These are phyloP conservation scores for Pseudonectria buxi DNA, from an alignment of 2,329 filamentous ascomycete species.

Conservation along the genomic window DNA sequence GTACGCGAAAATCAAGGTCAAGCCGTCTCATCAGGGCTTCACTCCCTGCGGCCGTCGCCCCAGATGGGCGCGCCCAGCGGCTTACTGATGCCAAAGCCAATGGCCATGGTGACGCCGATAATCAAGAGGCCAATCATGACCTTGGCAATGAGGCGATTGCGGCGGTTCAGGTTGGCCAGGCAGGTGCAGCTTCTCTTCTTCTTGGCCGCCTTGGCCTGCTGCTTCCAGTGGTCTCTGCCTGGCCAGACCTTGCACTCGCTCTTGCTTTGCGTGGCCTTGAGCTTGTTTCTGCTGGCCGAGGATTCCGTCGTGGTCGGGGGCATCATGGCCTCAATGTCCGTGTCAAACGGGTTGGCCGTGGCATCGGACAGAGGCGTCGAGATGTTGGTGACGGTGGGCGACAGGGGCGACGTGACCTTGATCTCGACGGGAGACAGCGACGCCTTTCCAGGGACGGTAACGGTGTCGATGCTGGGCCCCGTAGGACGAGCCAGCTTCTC, in stretches of 20 bases:
- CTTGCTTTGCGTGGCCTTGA: constrained; percentile 28
- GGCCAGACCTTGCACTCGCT: constrained; percentile 54
- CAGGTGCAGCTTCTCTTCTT: constrained; percentile 45
- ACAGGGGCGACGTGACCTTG: constrained; percentile 13
- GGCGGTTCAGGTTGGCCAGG: constrained; percentile 46
- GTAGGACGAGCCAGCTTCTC: constrained; percentile 20
- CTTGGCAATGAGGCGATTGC: constrained; percentile 48
- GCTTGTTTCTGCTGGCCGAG: constrained; percentile 27
- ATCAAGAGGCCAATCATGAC: constrained; percentile 46
- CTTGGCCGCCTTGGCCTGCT: constrained; percentile 51
- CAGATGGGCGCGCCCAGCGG: constrained; percentile 54
- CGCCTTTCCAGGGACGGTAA: constrained; percentile 24
- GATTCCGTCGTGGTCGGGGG: constrained; percentile 21
- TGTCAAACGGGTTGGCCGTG: constrained; percentile 47
- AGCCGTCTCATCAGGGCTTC: no score
- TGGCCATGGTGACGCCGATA: constrained; percentile 45
- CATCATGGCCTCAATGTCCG: constrained; percentile 49
- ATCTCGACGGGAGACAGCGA: constrained; percentile 21
- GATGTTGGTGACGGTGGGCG: constrained; percentile 29
- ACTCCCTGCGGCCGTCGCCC: constrained; percentile 30
- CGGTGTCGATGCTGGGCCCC: constrained; percentile 14
- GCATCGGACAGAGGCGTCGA: constrained; percentile 39
- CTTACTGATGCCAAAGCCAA: constrained; percentile 57
- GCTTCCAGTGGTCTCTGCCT: constrained; percentile 52
- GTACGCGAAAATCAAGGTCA: no score